phyloP scores from a whole-genome alignment of 345 rosid genomes.

The Euphorbia tirucalli region DNA sequence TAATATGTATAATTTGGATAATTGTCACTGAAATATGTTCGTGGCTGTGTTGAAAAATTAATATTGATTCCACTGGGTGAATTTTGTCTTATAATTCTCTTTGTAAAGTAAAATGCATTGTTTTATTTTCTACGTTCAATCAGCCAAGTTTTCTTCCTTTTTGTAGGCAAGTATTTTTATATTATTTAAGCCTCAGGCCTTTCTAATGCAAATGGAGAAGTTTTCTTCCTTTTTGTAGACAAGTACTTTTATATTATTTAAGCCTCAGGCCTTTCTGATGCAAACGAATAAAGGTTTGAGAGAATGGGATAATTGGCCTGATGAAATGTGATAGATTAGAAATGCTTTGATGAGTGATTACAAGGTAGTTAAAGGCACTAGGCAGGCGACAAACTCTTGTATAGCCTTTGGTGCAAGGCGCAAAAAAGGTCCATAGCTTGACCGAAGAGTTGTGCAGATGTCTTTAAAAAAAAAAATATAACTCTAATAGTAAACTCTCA shows the following conservation, averaged over 20 bases:
- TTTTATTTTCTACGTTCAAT: background rate
- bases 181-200: background rate
- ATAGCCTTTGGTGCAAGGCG: too few species aligned
- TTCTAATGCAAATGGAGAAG: background rate
- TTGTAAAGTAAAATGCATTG: background rate
- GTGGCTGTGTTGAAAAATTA: background rate
- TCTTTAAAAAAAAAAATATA: too few species aligned
- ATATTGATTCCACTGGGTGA: background rate
- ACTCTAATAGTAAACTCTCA: too few species aligned
- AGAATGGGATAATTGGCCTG: background rate
- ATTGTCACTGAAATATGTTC: background rate
- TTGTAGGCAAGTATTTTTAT: background rate
- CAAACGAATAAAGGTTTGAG: background rate
- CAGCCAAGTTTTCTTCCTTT: conserved; percentile 1
- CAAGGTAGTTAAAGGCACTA: too few species aligned
- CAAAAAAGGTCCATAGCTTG: too few species aligned
- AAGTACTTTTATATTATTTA: background rate
- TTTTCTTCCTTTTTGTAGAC: background rate
- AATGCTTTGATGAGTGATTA: background rate
- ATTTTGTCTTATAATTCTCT: background rate
- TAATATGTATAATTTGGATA: background rate
- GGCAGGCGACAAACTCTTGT: too few species aligned
- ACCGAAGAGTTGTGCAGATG: too few species aligned
- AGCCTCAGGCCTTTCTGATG: background rate
- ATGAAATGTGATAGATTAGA: background rate